Evolutionary conservation across 106 monocot species (phyloP).

Genomic region (Platanthera zijinensis): DNA sequence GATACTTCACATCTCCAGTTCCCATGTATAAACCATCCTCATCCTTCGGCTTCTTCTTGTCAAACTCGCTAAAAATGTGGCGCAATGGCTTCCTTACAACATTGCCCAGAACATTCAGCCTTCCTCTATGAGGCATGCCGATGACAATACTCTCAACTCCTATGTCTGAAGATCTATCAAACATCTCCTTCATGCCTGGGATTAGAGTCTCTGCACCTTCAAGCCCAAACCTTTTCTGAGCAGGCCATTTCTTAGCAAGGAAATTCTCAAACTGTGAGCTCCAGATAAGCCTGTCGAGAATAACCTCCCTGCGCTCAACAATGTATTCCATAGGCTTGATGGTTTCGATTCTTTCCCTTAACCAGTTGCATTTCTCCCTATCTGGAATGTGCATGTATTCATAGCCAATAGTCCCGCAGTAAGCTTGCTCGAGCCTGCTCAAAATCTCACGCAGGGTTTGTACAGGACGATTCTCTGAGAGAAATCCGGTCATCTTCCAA

Average conservation of each 20-base stretch:
- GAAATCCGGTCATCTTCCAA: slow-evolving; percentile 87
- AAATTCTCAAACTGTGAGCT: slow-evolving; percentile 90
- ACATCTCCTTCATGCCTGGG: slow-evolving; percentile 99
- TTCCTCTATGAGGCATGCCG: slow-evolving; percentile 90
- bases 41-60: slow-evolving; percentile 48
- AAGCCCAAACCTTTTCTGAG: slow-evolving; percentile 86
- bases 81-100: slow-evolving; percentile 79
- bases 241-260: slow-evolving; percentile 73
- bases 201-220: slow-evolving; percentile 89
- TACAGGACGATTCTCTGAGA: slow-evolving; percentile 81
- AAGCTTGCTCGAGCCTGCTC: slow-evolving; percentile 69
- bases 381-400: slow-evolving; percentile 97
- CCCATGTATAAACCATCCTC: slow-evolving; percentile 76
- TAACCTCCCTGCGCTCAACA: slow-evolving; percentile 51
- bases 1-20: slow-evolving; percentile 96
- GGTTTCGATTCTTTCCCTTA: slow-evolving; percentile 87
- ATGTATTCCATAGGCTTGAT: slow-evolving; percentile 41
- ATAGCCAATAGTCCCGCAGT: slow-evolving; percentile 82
- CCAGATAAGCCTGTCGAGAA: slow-evolving; percentile 93
- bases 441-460: slow-evolving; percentile 72
- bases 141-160: slow-evolving; percentile 91
- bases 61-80: slow-evolving; percentile 91
- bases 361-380: slow-evolving; percentile 87
- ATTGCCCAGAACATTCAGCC: slow-evolving; percentile 86
- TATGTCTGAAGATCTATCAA: slow-evolving; percentile 66